Base-by-base conservation (phyloP, 306 rosid species). In the Citrullus amarus region DNA sequence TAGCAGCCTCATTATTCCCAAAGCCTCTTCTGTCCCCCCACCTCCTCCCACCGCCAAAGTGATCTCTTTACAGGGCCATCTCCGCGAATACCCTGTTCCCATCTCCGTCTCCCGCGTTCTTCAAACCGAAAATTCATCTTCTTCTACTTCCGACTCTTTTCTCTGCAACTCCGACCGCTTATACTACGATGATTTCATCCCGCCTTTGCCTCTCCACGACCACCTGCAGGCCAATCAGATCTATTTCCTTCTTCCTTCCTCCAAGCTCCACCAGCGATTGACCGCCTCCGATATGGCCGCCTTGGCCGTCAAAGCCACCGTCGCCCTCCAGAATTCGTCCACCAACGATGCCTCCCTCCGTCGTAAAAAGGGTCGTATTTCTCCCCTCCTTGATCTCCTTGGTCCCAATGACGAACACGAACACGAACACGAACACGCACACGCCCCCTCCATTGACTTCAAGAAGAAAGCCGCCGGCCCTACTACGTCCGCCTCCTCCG, bases 261-360 rank as follows among this genome's bases (percentile, higher is more conserved):
- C 89, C 2, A 82, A 46, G 50, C 81, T 82, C 43, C 59, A 71
- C 34, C 51, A 28, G 1, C 81, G 79, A 1, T 62, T 88, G 60
- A 71, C 81, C 2, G 85, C 91, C 2, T 28, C 89, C 1, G 86
- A 86, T 17, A 88, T 88, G 91, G 89, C 89, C 11, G 73, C 89
- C 39, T 80, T 88, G 18, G 91, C 91, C 0, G 84, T 88, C 65
- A 86, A 86, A 81, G 91, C 91, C 81, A 82, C 55, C 76, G n/a
- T 76, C 13, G 89, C 91, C 59, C 75, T 88, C 59, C 81, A 85
- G 28, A 71, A 77, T 15, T 41, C 70, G 0, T 17, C 80, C 58
- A 9, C 30, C 58, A 41, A 60, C 39, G n/a, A 57, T 4, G 8
- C 20, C 34, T 51, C 2, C n/a, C 25, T 48, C 17, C 17, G 5